phyloP scores from a whole-genome alignment of 371 early-diverging fungal genomes.

The Mortierella sp. region DNA sequence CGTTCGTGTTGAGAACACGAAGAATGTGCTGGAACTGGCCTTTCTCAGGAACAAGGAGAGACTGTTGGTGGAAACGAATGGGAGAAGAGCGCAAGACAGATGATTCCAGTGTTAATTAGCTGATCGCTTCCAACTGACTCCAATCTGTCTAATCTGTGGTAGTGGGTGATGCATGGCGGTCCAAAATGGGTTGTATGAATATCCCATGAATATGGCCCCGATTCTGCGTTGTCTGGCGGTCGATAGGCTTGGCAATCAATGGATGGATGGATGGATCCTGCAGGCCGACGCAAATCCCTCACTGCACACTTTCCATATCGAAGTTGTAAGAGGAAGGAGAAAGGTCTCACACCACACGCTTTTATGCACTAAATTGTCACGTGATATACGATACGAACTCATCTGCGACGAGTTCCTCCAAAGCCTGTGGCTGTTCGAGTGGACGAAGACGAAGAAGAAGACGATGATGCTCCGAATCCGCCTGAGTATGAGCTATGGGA shows the following conservation, averaged over 20 bases:
- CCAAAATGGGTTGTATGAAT: background rate
- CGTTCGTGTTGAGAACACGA: constrained; percentile 99
- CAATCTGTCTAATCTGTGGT: too few relatives aligned
- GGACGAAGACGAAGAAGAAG: constrained; percentile 22
- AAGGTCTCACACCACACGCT: too few relatives aligned
- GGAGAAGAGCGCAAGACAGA: constrained; percentile 1
- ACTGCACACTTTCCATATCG: constrained; percentile 34
- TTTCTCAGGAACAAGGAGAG: constrained; percentile 90
- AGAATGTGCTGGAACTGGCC: constrained; percentile 98
- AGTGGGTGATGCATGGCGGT: too few relatives aligned
- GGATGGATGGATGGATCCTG: constrained; percentile 14
- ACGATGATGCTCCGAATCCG: constrained; percentile 15
- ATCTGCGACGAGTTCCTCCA: constrained; percentile 44
- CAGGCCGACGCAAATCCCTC: background rate
- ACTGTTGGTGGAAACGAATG: constrained; percentile 59
- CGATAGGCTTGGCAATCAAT: constrained; percentile 6
- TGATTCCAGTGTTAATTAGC: constrained; percentile 44
- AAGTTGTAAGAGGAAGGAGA: constrained; percentile 31
- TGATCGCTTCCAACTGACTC: constrained; percentile 7
- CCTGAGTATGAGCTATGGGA: constrained; percentile 14
- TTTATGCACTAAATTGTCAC: background rate
- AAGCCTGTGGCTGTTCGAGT: constrained; percentile 34
- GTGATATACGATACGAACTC: background rate
- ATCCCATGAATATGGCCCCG: too few relatives aligned
- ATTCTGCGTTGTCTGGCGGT: background rate